Base-by-base conservation (phyloP, 2,329 filamentous ascomycete species). In the Sordariomycetes sp. region DNA sequence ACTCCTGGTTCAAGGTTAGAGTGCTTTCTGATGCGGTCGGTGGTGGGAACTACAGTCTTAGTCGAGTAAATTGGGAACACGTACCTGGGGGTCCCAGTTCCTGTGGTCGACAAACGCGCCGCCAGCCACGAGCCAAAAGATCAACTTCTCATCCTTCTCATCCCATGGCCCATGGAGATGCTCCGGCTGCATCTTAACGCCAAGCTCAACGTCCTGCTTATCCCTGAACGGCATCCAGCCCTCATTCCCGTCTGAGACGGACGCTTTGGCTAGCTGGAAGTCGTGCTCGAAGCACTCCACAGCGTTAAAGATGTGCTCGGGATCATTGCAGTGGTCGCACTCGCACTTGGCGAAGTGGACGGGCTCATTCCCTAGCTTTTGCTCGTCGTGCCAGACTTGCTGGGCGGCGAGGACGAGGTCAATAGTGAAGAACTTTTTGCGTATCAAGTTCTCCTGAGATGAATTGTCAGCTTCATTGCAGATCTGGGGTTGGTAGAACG, bases 371-470 rank as follows among this genome's bases (percentile, higher is more conserved):
- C 20, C 12, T 20, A 56, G 20, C 15, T 52, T 17, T 54, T 56
- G 61, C 13, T 58, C 60, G 3, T 55, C 12, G 53, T 64, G 64
- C 4, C 57, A 61, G 0, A 51, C 7, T 22, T 58, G 52, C n/a
- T 58, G 52, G 25, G 52, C 56, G 13, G 28, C 20, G 36, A 58
- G 45, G 32, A 54, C 7, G 34, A 54, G 8, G 32, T 54, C 35
- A 12, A 54, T 51, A 12, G 36, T 54, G 52, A 55, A 36, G 13
- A 32, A 54, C 12, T 36, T 36, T 13, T 42, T 24, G 25, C 22
- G 12, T 13, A 57, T 22, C 3, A 57, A 20, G 6, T 24, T 36
- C 10, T 57, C 35, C 55, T 57, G 51, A 25, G 8, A 2, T 52
- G 36, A 13, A 15, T 15, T 3, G 53, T 45, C 13, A 55, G 25